phyloP scores from a whole-genome alignment of 345 rosid genomes.

The Populus alba region DNA sequence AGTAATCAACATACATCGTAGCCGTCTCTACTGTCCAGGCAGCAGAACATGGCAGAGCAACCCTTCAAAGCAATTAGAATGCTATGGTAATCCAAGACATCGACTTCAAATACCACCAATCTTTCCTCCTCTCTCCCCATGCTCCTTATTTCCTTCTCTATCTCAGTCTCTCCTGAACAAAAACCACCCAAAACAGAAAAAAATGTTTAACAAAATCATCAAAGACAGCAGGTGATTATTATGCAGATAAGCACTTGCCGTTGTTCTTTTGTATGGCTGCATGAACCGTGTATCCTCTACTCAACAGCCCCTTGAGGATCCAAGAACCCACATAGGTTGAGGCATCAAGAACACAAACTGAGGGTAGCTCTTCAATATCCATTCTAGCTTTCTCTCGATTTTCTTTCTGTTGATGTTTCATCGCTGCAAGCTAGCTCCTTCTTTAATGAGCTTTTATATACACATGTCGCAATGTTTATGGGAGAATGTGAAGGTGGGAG shows the following conservation, averaged over 20 bases:
- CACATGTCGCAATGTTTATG: constrained; percentile 6
- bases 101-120: constrained; percentile 51
- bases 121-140: constrained; percentile 59
- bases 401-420: not conserved
- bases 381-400: not conserved
- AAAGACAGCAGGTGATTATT: not conserved
- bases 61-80: constrained; percentile 68
- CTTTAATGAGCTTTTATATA: constrained; percentile 15
- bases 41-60: constrained; percentile 68
- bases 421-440: not conserved
- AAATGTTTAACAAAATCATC: not conserved
- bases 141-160: constrained; percentile 56
- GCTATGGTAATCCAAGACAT: constrained; percentile 73
- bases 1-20: constrained; percentile 51
- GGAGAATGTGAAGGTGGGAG: constrained; percentile 20
- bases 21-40: constrained; percentile 60
- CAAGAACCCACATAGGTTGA: constrained; percentile 83
- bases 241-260: constrained; percentile 29
- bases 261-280: constrained; percentile 61
- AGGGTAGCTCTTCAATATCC: constrained; percentile 38
- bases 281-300: constrained; percentile 73
- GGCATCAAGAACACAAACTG: constrained; percentile 83
- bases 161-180: constrained; percentile 51
- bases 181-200: constrained; percentile 4
- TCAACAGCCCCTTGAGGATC: constrained; percentile 70